Evolutionary conservation across 179 eudicot species (phyloP), one percentile per base, ranked within the genome.

Genomic region (Heliamphora ciliata): DNA sequence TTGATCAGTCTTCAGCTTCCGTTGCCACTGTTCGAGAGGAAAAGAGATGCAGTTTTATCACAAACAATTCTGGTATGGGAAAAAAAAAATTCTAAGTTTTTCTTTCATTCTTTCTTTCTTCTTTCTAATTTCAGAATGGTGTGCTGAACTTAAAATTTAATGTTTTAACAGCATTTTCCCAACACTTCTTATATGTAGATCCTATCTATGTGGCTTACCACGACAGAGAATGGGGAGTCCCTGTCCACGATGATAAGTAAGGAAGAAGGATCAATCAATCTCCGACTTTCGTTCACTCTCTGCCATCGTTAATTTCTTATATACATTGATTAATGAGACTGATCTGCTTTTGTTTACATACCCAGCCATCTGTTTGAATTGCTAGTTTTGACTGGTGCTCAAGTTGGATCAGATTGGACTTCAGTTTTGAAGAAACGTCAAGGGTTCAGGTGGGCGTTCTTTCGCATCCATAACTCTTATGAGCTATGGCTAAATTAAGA

Each of bases 141-240:
- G 61, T 75, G 78, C 48, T 55, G 50, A 75, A 54, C 54, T 31
- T 31, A 31, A 31, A 31, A 31, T 31, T 31, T 31, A 31, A 31
- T 31, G 40, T 31, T 31, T 31, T 31, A 31, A 31, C 40, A 31
- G 40, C 40, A 31, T 31, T 31, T 31, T 31, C 40, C 40, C 40
- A 31, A 31, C 40, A 31, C 40, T 31, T 31, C 40, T 40, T 48
- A 2, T 76, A 24, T 73, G 58, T 81, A 91, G 94, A 90, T 84
- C 92, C 91, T 1, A 85, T 90, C 6, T 90, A 86, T 79, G 86
- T 90, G 71, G 91, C 90, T 10, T 91, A 90, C 79, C 94, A 91
- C 82, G 94, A 90, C 79, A 88, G 90, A 82, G 92, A 91, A 85
- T 91, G 94, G 94, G 94, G 92, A 76, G 91, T 91, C 72, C 90